Evolutionary conservation across 176 grass and related monocot genomes (phyloP), one percentile per base, ranked within the genome.

Genomic region (Luzula sylvatica): DNA sequence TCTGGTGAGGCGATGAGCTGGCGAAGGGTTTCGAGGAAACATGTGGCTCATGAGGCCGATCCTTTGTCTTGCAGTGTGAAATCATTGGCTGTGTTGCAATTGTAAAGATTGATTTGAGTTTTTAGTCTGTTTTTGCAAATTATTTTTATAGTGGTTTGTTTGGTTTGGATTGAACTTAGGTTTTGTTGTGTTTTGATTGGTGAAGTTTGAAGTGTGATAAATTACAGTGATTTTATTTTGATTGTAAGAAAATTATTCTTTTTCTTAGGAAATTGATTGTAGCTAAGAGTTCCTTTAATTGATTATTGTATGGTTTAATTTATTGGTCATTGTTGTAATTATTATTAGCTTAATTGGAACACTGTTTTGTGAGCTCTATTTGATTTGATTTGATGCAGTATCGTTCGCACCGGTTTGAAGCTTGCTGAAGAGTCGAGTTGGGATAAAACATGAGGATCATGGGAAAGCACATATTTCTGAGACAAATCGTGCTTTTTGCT

Each of bases 11-110:
- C 68, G 20, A 64, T 73, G 40, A 73, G 15, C 38, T 95, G 90
- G 90, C 45, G 42, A 26, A 76, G 90, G 23, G 19, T 95, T 15
- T 73, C 26, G 15, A 70, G 66, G 58, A 63, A 79, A 22, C 82
- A 95, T 38, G 77, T 60, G 3, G 77, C 64, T 0, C 55, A 73
- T 11, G 80, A 88, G 58, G 71, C 67, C 11, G 80, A 85, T 53
- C 38, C 83, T 70, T 78, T 87, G 58, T 95, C 84, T 13, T 71
- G 80, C 67, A 69, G 56, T 15, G 56, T 81, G 23, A 95, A 95
- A 46, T 88, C 90, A 20, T 88, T 88, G 83, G 67, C 58, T 0
- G 63, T 76, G 7, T 15, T 95, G 25, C 67, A 55, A 39, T 69
- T 95, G 43, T 95, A 61, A 71, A 43, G 23, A n/a, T 63, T 30